Conservation (phyloP, 441 rosid genomes). For the Populus tomentosa region DNA sequence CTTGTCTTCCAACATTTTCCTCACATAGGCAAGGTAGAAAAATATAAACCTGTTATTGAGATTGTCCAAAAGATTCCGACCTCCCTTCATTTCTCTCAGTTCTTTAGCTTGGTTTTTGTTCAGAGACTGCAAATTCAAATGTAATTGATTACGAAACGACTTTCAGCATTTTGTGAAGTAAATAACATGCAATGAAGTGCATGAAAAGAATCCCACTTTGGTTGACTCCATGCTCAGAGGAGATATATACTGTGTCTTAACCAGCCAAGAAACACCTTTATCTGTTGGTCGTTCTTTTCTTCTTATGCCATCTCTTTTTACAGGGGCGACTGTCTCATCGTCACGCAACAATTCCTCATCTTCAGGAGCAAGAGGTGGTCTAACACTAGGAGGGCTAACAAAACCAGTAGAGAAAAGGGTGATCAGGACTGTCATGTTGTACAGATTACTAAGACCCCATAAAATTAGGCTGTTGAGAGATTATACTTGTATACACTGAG, state of each 20-base stretch:
- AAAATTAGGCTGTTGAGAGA: constrained; percentile 8
- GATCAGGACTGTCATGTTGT: constrained; percentile 6
- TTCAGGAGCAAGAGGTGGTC: constrained; percentile 74
- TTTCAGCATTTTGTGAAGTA: constrained; percentile 8
- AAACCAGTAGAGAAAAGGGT: constrained; percentile 14
- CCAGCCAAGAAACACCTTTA: constrained; percentile 96
- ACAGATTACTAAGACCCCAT: background rate
- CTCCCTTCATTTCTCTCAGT: constrained; percentile 76
- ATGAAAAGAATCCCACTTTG: constrained; percentile 55
- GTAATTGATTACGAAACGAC: constrained; percentile 8
- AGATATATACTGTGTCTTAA: constrained; percentile 95
- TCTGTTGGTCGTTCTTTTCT: constrained; percentile 95
- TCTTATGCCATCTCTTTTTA: constrained; percentile 84
- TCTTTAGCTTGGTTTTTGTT: constrained; percentile 97
- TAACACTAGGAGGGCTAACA: constrained; percentile 58
- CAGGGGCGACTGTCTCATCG: constrained; percentile 73
- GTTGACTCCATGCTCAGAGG: constrained; percentile 78
- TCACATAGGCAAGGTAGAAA: constrained; percentile 14
- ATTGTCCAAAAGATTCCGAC: constrained; percentile 61
- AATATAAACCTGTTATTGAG: constrained; percentile 68
- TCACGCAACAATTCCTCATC: constrained; percentile 89
- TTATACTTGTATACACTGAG: constrained; percentile 90
- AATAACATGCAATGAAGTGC: background rate
- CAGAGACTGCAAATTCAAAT: constrained; percentile 54
- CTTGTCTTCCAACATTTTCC: constrained; percentile 8